phyloP scores from a whole-genome alignment of 495 filamentous ascomycete genomes.

The Hypoxylon fragiforme region DNA sequence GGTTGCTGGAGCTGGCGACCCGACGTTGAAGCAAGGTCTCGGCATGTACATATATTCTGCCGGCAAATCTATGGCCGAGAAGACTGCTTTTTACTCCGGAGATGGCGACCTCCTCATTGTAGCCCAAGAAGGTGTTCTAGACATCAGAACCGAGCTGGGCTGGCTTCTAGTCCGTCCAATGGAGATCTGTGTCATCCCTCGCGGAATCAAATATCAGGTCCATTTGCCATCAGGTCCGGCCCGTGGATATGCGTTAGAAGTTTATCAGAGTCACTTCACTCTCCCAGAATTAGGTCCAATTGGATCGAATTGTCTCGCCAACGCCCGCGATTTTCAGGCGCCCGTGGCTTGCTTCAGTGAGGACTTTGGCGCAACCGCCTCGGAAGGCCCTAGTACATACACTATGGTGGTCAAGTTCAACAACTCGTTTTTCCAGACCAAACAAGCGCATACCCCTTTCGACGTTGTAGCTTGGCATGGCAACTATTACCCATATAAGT shows the following conservation, averaged over 20 bases:
- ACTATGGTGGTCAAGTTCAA: conserved; percentile 76
- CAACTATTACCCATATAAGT: conserved; percentile 81
- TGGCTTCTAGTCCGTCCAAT: conserved; percentile 81
- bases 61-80: conserved; percentile 74
- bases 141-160: conserved; percentile 86
- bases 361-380: conserved; percentile 45
- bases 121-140: conserved; percentile 77
- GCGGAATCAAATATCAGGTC: conserved; percentile 79
- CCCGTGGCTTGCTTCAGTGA: conserved; percentile 79
- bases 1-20: conserved; percentile 81
- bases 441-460: conserved; percentile 74
- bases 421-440: conserved; percentile 73
- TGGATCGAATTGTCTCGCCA: conserved; percentile 84
- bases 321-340: conserved; percentile 84
- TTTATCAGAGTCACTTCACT: conserved; percentile 82
- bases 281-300: conserved; percentile 91
- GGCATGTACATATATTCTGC: conserved; percentile 84
- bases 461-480: conserved; percentile 84
- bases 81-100: conserved; percentile 83
- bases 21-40: conserved; percentile 76
- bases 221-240: conserved; percentile 64
- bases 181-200: conserved; percentile 86
- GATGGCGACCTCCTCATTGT: conserved; percentile 91
- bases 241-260: conserved; percentile 83
- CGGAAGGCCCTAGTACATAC: conserved; percentile 52